phyloP scores from a whole-genome alignment of 306 rosid genomes.

The Mimosa bimucronata region DNA sequence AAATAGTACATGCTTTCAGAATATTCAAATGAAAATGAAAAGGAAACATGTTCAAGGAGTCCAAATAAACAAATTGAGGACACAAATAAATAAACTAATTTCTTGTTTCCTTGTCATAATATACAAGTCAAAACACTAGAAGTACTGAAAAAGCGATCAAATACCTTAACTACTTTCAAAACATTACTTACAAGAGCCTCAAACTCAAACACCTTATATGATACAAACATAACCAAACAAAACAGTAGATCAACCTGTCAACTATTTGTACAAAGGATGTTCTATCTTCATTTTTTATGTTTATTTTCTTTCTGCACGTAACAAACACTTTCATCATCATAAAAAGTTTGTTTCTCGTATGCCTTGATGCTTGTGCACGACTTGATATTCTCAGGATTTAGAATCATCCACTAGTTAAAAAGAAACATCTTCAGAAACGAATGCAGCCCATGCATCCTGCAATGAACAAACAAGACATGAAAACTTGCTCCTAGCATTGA shows the following conservation, averaged over 20 bases:
- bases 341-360: not conserved
- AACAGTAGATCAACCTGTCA: conserved; percentile 33
- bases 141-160: conserved; percentile 12
- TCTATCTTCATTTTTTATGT: conserved; percentile 20
- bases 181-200: conserved; percentile 41
- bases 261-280: conserved; percentile 49
- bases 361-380: conserved; percentile 28
- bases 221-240: conserved; percentile 37
- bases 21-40: not conserved
- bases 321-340: conserved; percentile 4
- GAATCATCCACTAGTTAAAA: conserved; percentile 41
- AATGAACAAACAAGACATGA: conserved; percentile 25
- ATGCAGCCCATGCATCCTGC: conserved; percentile 91
- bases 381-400: conserved; percentile 20
- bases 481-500: conserved; percentile 7
- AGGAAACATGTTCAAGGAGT: not conserved
- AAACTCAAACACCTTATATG: conserved; percentile 40
- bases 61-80: not conserved
- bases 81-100: conserved; percentile 30
- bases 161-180: conserved; percentile 41
- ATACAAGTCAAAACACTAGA: conserved; percentile 42
- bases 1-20: not conserved
- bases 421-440: conserved; percentile 73
- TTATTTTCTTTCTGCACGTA: conserved; percentile 8
- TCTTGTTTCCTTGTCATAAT: conserved; percentile 36